Conservation (phyloP, 23 red algal genomes). For the Chondrus crispus region DNA sequence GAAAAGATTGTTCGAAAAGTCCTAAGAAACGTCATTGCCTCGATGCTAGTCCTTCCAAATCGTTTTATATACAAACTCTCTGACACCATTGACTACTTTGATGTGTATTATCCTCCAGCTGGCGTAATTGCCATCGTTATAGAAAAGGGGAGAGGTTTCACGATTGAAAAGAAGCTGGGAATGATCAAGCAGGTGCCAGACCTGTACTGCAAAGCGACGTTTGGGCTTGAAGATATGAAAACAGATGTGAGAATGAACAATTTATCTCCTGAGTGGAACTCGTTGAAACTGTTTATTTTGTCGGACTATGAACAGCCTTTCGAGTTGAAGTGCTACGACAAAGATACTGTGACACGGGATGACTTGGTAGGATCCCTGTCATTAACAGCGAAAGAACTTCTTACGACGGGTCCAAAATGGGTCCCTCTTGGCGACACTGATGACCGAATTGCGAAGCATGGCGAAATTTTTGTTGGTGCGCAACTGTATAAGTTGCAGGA, state of each 20-base stretch:
- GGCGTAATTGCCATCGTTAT: conserved; percentile 46
- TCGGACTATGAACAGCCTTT: conserved; percentile 46
- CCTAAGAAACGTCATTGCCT: conserved; percentile 53
- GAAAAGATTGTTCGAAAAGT: conserved; percentile 53
- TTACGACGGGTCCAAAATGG: conserved; percentile 7
- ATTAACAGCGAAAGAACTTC: conserved; percentile 27
- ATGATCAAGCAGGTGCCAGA: conserved; percentile 48
- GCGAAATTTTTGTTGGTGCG: conserved; percentile 23
- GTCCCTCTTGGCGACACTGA: not conserved
- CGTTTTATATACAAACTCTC: conserved; percentile 50
- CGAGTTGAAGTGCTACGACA: conserved; percentile 51
- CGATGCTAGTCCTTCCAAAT: conserved; percentile 61
- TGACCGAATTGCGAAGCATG: conserved; percentile 9
- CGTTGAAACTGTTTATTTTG: conserved; percentile 33
- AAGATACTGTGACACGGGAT: conserved; percentile 30
- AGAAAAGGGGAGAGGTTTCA: conserved; percentile 41
- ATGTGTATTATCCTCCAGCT: conserved; percentile 26
- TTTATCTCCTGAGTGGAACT: conserved; percentile 31
- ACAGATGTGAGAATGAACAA: conserved; percentile 42
- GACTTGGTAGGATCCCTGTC: conserved; percentile 23
- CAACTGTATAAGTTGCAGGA: not conserved
- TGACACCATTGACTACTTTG: conserved; percentile 58
- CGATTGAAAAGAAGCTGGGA: conserved; percentile 12
- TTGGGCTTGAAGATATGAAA: conserved; percentile 64
- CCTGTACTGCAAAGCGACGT: conserved; percentile 52